Conservation (phyloP, 2,329 filamentous ascomycete species). For the Aspergillus brunneoviolaceus region DNA sequence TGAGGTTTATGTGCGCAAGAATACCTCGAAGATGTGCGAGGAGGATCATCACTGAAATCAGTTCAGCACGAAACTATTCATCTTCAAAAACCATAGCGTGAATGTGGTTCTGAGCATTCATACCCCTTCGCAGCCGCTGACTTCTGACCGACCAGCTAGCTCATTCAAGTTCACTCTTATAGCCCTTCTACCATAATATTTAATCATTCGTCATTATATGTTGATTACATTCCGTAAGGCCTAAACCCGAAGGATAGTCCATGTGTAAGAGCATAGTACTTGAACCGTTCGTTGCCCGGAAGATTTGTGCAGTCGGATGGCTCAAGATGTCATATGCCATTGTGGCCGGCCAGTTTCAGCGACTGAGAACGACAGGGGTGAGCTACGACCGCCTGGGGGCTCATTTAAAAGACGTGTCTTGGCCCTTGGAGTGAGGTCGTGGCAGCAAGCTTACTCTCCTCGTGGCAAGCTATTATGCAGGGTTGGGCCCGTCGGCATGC, state of each 20-base stretch:
- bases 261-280: background rate
- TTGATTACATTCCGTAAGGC: background rate
- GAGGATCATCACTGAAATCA: constrained; percentile 7
- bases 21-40: constrained; percentile 28
- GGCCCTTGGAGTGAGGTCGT: background rate
- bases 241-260: background rate
- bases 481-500: background rate
- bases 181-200: background rate
- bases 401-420: background rate
- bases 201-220: background rate
- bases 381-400: no score
- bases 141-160: background rate
- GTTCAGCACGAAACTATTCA: background rate
- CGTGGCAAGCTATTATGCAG: background rate
- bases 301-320: no score
- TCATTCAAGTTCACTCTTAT: background rate
- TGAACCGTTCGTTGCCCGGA: no score
- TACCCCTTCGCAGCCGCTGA: background rate
- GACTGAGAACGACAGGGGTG: no score
- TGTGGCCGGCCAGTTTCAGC: no score
- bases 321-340: no score
- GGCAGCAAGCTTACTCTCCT: background rate
- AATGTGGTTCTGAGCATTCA: background rate
- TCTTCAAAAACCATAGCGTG: background rate
- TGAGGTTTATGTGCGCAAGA: constrained; percentile 62